Evolutionary conservation across 768 basidiomycete species (phyloP), one percentile per base, ranked within the genome.

Genomic region (Russula brevipes): DNA sequence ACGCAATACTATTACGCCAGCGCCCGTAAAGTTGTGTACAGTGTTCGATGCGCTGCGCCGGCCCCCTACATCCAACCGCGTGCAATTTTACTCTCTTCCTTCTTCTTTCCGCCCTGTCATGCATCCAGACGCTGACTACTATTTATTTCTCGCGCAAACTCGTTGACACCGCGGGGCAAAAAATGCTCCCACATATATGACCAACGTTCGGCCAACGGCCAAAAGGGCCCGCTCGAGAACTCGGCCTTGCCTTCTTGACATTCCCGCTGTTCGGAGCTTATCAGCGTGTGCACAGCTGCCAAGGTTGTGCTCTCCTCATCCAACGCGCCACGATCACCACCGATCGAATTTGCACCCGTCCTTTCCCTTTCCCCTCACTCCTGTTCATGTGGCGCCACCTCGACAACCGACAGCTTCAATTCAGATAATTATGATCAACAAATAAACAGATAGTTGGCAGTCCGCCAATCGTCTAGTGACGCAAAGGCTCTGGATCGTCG

Each of bases 1-100:
- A 60, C 63, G 63, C 63, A 64, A 59, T 11, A 31, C 35, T 42
- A 55, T 64, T 64, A 45, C 63, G 59, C 63, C 63, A 33, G 33
- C 9, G 24, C 24, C 24, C 24, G 24, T 24, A 24, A 51, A 19
- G 31, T 17, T 24, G 53, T 38, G 24, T 47, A 24, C 30, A 11
- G 24, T 38, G n/a, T 55, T 61, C 36, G 9, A 33, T n/a, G 31
- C 39, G 31, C 35, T 24, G 52, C 46, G 45, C 24, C 24, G 24
- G 24, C 45, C 57, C 62, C 50, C 41, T 5, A 42, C 38, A 53
- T 49, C 53, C 63, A 60, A 51, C 59, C 41, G 63, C 59, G 47
- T 60, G 63, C 47, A 51, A 16, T 55, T 56, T 64, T 64, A 64
- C 63, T 36, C n/a, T n/a, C 58, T 49, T 38, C 49, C 19, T 31